Evolutionary conservation across 129 eudicot genomes (phyloP).

Genomic region (Helichrysum umbraculigerum): DNA sequence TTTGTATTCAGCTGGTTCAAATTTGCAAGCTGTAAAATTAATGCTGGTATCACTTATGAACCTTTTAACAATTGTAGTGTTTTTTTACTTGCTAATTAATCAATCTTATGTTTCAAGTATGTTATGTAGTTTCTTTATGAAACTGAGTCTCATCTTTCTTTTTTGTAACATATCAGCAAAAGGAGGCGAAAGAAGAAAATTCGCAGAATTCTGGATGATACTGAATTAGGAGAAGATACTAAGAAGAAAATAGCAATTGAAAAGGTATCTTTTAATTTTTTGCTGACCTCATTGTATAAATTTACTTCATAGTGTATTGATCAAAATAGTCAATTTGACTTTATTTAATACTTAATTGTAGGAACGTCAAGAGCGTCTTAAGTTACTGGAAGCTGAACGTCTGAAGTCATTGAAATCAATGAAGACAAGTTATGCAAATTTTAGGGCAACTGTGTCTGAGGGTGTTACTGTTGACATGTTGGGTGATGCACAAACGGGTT

Average conservation of each 20-base stretch:
- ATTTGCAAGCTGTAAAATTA: neutral
- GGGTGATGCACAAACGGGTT: conserved; percentile 80
- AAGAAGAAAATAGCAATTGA: conserved; percentile 92
- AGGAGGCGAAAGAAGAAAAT: conserved; percentile 76
- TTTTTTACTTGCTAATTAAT: neutral
- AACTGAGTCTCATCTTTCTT: conserved; percentile 11
- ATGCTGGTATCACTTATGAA: neutral
- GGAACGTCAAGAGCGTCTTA: conserved; percentile 98
- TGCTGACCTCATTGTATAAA: neutral
- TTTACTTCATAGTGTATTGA: neutral
- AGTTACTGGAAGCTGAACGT: conserved; percentile 73
- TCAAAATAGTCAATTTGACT: neutral
- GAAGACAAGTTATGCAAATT: conserved; percentile 39
- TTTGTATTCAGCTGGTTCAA: neutral
- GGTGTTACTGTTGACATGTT: conserved; percentile 63
- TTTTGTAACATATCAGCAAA: conserved; percentile 38
- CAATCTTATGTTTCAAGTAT: neutral
- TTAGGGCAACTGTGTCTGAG: conserved; percentile 47
- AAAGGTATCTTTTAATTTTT: conserved; percentile 56
- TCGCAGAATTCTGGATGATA: conserved; percentile 91
- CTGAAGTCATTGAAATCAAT: conserved; percentile 54
- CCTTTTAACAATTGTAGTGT: neutral
- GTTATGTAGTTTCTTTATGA: neutral
- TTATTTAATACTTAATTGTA: conserved; percentile 20
- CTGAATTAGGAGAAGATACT: conserved; percentile 98